Evolutionary conservation across 306 rosid species (phyloP), one percentile per base, ranked within the genome.

Genomic region (Gillenia trifoliata): DNA sequence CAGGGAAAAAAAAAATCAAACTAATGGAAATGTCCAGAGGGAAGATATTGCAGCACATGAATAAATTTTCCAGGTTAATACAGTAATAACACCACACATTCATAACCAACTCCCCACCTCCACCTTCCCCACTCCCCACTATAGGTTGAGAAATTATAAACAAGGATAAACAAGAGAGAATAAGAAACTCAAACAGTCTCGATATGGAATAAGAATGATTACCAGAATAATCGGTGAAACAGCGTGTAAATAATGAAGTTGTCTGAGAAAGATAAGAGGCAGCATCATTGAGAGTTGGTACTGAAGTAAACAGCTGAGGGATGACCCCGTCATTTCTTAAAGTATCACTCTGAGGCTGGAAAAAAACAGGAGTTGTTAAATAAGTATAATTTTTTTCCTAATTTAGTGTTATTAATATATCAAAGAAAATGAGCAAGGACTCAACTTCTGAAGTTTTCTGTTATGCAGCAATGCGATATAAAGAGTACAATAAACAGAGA

Each of bases 161-260:
- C 23, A 64, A 72, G 22, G 64, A 6, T 15, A 55, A 61, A 54
- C 45, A 56, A 75, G 38, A 75, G 38, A 68, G 12, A 80, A 69
- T 13, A 11, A 38, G 33, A 43, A 45, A 11, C 60, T n/a, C n/a
- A 47, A 63, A 1, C 68, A 33, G 72, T 23, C 28, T 22, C 29
- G 33, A 69, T 11, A 55, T 26, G 9, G 45, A 43, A 45, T n/a
- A 72, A 77, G 64, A 55, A 77, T 67, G 72, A 77, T 81, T 83
- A 86, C 99, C 98, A 73, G 97, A 88, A 84, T 50, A 70, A 85
- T 94, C 96, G 31, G 95, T 80, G 80, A 94, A 94, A 86, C 96
- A 94, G 26, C 93, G 79, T 40, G 96, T 77, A 16, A 94, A 55
- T 81, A 75, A 92, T 43, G 97, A 87, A n/a, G 99, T 87, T 78